Evolutionary conservation across 371 early-diverging fungal species (phyloP).

Genomic region (Mucor saturninus): DNA sequence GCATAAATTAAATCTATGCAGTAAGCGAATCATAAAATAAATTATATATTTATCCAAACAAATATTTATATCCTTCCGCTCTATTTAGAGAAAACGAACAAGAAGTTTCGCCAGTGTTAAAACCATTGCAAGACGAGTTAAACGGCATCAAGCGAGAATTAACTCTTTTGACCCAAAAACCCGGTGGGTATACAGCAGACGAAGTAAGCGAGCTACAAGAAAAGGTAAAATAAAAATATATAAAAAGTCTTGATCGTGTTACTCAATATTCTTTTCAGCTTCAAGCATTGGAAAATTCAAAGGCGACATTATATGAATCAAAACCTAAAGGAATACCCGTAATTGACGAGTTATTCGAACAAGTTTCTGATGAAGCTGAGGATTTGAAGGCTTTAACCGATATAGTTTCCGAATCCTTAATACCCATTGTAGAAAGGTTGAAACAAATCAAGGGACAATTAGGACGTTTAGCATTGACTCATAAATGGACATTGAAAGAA

Average conservation of each 20-base stretch:
- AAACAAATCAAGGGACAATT: constrained; percentile 76
- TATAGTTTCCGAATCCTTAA: constrained; percentile 67
- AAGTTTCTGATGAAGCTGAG: constrained; percentile 80
- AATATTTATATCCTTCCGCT: constrained; percentile 17
- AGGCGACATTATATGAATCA: constrained; percentile 63
- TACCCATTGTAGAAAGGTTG: constrained; percentile 76
- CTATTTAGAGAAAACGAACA: constrained; percentile 32
- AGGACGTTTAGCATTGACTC: constrained; percentile 74
- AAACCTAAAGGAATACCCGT: constrained; percentile 80
- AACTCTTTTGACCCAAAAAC: constrained; percentile 51
- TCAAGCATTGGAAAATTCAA: constrained; percentile 68
- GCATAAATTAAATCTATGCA: constrained; percentile 59
- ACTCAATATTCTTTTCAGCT: constrained; percentile 32
- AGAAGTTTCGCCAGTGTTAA: constrained; percentile 42
- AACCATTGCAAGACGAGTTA: constrained; percentile 68
- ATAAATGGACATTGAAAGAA: constrained; percentile 84
- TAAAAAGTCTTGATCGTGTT: background rate
- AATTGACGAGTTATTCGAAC: constrained; percentile 83
- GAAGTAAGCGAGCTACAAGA: constrained; percentile 64
- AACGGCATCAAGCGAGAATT: constrained; percentile 70
- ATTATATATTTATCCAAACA: constrained; percentile 2
- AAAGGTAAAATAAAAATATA: constrained; percentile 37
- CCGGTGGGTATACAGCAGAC: constrained; percentile 44
- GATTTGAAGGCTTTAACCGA: constrained; percentile 82
- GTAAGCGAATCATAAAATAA: constrained; percentile 38